Conservation (phyloP, 148 eudicot genomes). For the Rhododendron ferrugineum region DNA sequence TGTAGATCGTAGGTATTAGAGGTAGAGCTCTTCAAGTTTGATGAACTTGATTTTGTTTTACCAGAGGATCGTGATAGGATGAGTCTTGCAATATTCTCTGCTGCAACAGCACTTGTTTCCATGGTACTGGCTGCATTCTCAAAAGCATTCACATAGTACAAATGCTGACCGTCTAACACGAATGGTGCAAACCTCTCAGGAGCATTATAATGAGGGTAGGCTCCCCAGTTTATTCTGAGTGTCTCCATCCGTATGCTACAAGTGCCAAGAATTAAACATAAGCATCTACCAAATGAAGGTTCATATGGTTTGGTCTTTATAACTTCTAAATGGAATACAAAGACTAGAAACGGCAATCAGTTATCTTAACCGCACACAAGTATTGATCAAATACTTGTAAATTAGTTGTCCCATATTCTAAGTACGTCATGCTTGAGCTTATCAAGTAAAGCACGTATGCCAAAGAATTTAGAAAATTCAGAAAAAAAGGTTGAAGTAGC, state of each 20-base stretch:
- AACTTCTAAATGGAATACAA: neutral
- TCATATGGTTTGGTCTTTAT: neutral
- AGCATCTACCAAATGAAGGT: neutral
- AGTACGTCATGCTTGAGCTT: neutral
- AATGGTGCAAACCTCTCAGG: constrained; percentile 89
- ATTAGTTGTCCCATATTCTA: neutral
- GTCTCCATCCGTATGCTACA: constrained; percentile 64
- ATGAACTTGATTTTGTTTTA: constrained; percentile 10
- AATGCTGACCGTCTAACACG: constrained; percentile 61
- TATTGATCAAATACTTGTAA: neutral
- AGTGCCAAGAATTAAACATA: constrained; percentile 4
- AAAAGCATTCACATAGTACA: constrained; percentile 90
- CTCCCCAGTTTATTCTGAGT: constrained; percentile 75
- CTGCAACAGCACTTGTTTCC: constrained; percentile 93
- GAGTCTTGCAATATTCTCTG: constrained; percentile 85
- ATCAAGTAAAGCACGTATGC: neutral
- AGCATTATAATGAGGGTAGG: constrained; percentile 85
- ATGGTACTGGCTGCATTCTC: constrained; percentile 96
- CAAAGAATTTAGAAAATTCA: neutral
- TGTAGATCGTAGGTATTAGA: constrained; percentile 17
- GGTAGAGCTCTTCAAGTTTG: constrained; percentile 26
- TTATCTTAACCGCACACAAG: neutral
- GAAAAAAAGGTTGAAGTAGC: neutral
- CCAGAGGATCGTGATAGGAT: constrained; percentile 55
- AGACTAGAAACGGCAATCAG: neutral